Conservation (phyloP, 75 land plant species). For the Selaginella moellendorffii region DNA sequence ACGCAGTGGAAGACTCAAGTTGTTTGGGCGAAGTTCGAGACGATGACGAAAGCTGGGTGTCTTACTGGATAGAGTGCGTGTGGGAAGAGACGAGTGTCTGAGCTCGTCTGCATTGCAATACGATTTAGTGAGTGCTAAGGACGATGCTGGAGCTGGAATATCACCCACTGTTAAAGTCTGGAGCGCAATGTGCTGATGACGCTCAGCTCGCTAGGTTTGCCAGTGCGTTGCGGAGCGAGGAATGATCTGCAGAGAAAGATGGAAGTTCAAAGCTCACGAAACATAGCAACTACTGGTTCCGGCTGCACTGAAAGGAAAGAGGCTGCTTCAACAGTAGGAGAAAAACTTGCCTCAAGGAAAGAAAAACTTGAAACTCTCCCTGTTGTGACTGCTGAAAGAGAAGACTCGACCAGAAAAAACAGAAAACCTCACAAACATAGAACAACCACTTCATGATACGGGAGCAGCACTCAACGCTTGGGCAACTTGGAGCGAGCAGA, state of each 20-base stretch:
- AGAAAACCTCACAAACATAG: not conserved
- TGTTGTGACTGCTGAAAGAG: not conserved
- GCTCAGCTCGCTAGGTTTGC: slow-evolving; percentile 22
- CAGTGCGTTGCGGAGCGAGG: slow-evolving; percentile 4
- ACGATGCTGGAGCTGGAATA: slow-evolving; percentile 51
- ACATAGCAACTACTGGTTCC: slow-evolving; percentile 19
- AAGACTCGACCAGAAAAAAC: not conserved
- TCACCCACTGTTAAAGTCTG: slow-evolving; percentile 87
- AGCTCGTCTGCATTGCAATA: slow-evolving; percentile 48
- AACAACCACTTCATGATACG: slow-evolving; percentile 43
- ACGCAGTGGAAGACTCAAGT: slow-evolving; percentile 53
- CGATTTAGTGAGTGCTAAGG: slow-evolving; percentile 46
- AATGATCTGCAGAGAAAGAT: not conserved
- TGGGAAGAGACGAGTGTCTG: slow-evolving; percentile 33
- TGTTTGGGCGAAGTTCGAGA: slow-evolving; percentile 36
- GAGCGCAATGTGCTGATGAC: slow-evolving; percentile 64
- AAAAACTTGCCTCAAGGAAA: too few relatives aligned
- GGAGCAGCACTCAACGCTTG: slow-evolving; percentile 83
- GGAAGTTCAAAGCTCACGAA: too few relatives aligned
- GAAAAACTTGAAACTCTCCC: too few relatives aligned
- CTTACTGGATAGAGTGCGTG: slow-evolving; percentile 45
- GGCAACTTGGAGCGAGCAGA: slow-evolving; percentile 37
- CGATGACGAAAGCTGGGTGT: not conserved
- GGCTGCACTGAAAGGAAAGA: slow-evolving; percentile 4
- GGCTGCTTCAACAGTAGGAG: not conserved